Evolutionary conservation across 1,139 yeast species (phyloP).

Genomic region (Hyphopichia buzzinii): DNA sequence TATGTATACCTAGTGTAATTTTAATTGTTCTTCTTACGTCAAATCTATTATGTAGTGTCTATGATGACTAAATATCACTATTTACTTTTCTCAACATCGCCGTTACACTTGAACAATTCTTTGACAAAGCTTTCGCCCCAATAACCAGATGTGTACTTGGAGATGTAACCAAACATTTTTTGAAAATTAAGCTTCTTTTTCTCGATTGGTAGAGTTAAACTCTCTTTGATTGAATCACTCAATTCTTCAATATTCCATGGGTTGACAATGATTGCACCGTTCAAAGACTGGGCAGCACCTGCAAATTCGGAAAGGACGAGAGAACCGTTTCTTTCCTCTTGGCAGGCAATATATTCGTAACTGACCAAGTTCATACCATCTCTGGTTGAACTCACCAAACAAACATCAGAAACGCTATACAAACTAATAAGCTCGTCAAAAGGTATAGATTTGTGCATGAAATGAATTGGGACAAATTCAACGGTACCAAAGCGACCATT

Average conservation of each 20-base stretch:
- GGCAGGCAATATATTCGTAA: slow-evolving; percentile 96
- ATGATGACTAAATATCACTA: neutral
- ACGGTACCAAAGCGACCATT: slow-evolving; percentile 96
- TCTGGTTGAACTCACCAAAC: slow-evolving; percentile 89
- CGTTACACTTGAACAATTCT: slow-evolving; percentile 58
- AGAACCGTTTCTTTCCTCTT: slow-evolving; percentile 80
- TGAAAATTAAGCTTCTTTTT: slow-evolving; percentile 75
- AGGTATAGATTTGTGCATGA: slow-evolving; percentile 87
- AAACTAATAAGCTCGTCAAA: slow-evolving; percentile 89
- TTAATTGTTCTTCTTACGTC: neutral
- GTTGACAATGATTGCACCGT: slow-evolving; percentile 89
- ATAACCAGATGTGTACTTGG: slow-evolving; percentile 89
- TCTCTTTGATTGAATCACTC: slow-evolving; percentile 81
- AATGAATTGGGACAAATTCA: slow-evolving; percentile 96
- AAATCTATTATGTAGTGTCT: neutral
- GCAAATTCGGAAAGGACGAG: slow-evolving; percentile 90
- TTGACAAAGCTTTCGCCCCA: slow-evolving; percentile 98
- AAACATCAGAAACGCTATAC: slow-evolving; percentile 83
- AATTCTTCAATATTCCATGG: slow-evolving; percentile 99
- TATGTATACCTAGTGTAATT: neutral
- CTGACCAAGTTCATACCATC: slow-evolving; percentile 98
- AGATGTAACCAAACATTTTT: slow-evolving; percentile 79
- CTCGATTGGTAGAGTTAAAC: slow-evolving; percentile 81
- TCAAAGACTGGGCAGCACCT: slow-evolving; percentile 97
- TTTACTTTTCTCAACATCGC: slow-evolving; percentile 6